A percentile compares a stretch with the other conserved stretches of the same genome.
Evolutionary conservation across 768 basidiomycete genomes (phyloP).

Genomic region (Kwoniella heveanensis): DNA sequence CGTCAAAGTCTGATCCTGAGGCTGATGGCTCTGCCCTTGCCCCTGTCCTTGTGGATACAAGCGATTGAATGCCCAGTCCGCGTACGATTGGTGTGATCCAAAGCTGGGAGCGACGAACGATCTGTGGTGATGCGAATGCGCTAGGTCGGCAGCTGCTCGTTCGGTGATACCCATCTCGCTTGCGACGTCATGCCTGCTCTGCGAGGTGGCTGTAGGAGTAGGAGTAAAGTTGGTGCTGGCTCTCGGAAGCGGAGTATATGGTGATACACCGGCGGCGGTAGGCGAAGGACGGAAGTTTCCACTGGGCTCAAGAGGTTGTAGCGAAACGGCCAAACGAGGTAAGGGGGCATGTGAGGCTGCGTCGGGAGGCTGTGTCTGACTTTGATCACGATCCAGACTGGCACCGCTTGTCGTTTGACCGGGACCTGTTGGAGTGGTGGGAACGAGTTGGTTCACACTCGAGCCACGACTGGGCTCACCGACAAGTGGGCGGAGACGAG

Average conservation of each 20-base stretch:
- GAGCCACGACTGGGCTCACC: too few species aligned
- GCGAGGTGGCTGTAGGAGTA: background rate
- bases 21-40: background rate
- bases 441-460: too few species aligned
- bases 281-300: background rate
- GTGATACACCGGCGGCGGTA: background rate
- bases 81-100: constrained; percentile 31
- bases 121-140: constrained; percentile 8
- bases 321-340: background rate
- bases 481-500: too few species aligned
- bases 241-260: background rate
- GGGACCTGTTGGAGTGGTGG: too few species aligned
- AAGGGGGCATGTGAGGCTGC: too few species aligned
- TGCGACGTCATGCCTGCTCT: background rate
- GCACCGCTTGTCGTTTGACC: too few species aligned
- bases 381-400: background rate
- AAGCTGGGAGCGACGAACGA: constrained; percentile 23
- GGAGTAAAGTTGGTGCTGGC: too few species aligned
- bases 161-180: constrained; percentile 16
- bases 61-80: constrained; percentile 35
- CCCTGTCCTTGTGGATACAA: constrained; percentile 5
- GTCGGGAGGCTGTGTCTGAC: too few species aligned
- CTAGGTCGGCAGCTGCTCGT: constrained; percentile 35
- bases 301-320: background rate
- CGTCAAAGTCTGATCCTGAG: background rate